A percentile compares a stretch with the other conserved stretches of the same genome.
These are phyloP conservation scores for Globisporangium uncinulatum DNA, from an alignment of 352 stramenopile species.

Conservation along the genomic window DNA sequence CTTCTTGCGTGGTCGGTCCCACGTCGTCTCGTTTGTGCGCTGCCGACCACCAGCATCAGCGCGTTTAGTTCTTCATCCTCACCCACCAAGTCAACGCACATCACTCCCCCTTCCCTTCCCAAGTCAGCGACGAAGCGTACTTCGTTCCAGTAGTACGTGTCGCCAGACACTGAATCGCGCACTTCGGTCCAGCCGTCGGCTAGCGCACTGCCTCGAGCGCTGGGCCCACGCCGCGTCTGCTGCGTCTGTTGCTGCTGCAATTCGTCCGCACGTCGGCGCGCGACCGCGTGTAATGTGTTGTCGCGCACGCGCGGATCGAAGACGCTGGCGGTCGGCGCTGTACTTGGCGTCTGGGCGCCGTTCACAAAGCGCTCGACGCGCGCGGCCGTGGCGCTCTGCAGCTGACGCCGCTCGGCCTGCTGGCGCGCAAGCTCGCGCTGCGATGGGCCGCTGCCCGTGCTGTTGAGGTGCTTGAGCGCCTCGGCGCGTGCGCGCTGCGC, in stretches of 20 bases:
- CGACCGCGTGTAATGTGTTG: conserved; percentile 73
- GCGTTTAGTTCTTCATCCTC: no score
- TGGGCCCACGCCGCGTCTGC: background rate
- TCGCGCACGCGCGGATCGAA: conserved; percentile 49
- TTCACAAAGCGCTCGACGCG: conserved; percentile 34
- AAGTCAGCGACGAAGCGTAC: conserved; percentile 17
- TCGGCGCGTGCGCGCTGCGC: conserved; percentile 58
- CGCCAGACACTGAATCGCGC: conserved; percentile 37
- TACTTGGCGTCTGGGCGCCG: conserved; percentile 1
- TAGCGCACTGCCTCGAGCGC: conserved; percentile 5
- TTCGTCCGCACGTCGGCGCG: conserved; percentile 32
- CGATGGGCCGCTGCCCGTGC: conserved; percentile 59
- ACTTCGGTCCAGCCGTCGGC: conserved; percentile 51
- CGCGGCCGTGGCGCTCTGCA: conserved; percentile 38
- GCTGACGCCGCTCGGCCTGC: conserved; percentile 47
- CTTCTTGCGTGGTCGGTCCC: conserved; percentile 38
- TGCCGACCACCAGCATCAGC: conserved; percentile 12
- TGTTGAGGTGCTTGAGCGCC: conserved; percentile 54
- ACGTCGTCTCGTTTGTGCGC: conserved; percentile 71
- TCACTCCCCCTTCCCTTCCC: background rate
- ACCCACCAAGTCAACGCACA: background rate
- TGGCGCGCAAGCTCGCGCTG: conserved; percentile 57
- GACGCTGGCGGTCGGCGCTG: conserved; percentile 14
- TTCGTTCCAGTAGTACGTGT: conserved; percentile 82
- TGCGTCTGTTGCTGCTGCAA: conserved; percentile 24